These are phyloP conservation scores for Nevesoporus exiguus DNA, from an alignment of 768 basidiomycete genomes.

Conservation along the genomic window DNA sequence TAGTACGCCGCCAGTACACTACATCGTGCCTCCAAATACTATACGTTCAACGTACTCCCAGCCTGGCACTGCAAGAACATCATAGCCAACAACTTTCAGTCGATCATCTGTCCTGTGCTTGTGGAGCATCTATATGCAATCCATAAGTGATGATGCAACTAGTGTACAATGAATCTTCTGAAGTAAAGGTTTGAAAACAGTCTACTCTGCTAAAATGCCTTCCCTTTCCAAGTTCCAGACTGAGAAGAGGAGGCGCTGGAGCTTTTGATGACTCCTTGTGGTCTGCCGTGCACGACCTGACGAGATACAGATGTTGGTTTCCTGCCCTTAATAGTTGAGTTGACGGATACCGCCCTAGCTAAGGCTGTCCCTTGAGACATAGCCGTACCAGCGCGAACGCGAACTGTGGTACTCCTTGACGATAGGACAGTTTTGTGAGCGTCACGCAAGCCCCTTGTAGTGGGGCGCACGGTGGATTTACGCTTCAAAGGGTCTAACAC, in stretches of 20 bases:
- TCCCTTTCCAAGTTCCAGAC: constrained; percentile 23
- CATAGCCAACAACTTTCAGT: background rate
- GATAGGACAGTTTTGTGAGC: constrained; percentile 15
- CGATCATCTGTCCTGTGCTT: background rate
- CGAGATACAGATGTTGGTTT: constrained; percentile 7
- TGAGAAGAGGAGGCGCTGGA: constrained; percentile 27
- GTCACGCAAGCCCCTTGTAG: constrained; percentile 8
- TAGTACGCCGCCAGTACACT: no score
- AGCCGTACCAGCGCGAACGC: constrained; percentile 9
- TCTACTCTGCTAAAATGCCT: constrained; percentile 10
- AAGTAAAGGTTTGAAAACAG: background rate
- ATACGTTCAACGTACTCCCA: background rate
- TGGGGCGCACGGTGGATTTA: constrained; percentile 26
- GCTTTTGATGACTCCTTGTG: constrained; percentile 18
- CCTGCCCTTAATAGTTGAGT: constrained; percentile 13
- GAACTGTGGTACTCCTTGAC: constrained; percentile 7
- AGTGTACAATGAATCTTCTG: constrained; percentile 21
- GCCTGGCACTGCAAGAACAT: background rate
- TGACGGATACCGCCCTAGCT: constrained; percentile 10
- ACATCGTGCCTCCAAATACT: no score
- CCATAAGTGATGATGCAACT: constrained; percentile 10
- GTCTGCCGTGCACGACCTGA: constrained; percentile 8
- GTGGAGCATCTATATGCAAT: constrained; percentile 7
- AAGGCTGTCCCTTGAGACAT: constrained; percentile 9
- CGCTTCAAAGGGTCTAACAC: constrained; percentile 27